Evolutionary conservation across 352 stramenopile genomes (phyloP), one percentile per base, ranked within the genome.

Genomic region (Phytopythium aichiense): DNA sequence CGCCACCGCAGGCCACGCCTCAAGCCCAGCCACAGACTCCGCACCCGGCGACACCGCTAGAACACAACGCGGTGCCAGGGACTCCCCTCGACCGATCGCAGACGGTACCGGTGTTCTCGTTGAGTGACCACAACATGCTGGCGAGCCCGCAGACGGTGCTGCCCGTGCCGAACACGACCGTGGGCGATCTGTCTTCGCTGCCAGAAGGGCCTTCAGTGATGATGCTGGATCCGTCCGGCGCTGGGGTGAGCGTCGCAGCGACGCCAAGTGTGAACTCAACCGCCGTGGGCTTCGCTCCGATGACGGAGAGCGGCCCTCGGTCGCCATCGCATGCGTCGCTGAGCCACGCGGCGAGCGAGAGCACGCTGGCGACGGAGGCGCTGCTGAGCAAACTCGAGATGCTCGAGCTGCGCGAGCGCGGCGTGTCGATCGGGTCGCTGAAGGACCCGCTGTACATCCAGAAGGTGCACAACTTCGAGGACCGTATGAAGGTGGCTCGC

Each of bases 381-480:
- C 62, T 69, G 53, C 61, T 77, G 3, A 77, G 63, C 56, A 68
- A 80, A 22, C 58, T 74, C 18, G 78, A 84, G 38, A 61, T 74
- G 56, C 77, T 74, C 18, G 78, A 84, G 38, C 62, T 74, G 56
- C 77, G 75, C 20, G 78, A 77, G 42, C 78, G 82, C 56, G 80
- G 80, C 9, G 74, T 90, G 23, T 91, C 82, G 4, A 71, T 89
- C 42, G 81, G 81, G 1, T 87, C 79, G 20, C 61, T 81, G 0
- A 63, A 70, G 1, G 82, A 91, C 66, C 66, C 79, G 22, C 63
- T 68, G 12, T 88, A 81, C 56, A 71, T 84, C 25, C 78, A 84
- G 23, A 77, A 84, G 56, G 81, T 89, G 30, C 73, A 84, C n/a
- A 68, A 77, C 25, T 72, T 88, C 45, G 81, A 91, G 66, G 81